A percentile compares a stretch with the other conserved stretches of the same genome.
These are phyloP conservation scores for Pigoraptor vietnamica DNA, from an alignment of 78 protist genomes.

Conservation along the genomic window DNA sequence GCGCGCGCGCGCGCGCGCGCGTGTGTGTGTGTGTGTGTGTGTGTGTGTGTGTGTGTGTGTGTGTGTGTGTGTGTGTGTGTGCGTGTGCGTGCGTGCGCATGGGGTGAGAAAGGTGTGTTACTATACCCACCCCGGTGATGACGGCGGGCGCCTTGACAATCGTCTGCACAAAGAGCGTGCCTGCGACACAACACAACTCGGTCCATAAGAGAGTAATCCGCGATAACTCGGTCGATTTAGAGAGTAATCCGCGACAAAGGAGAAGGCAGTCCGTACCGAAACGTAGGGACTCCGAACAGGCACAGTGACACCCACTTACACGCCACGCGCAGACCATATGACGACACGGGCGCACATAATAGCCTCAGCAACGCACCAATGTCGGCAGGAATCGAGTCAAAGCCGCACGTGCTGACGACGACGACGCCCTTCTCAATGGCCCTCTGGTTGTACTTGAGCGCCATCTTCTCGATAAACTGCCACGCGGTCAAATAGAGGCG, in stretches of 20 bases:
- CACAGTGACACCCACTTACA: neutral
- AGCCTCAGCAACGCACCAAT: neutral
- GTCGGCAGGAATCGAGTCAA: constrained; percentile 33
- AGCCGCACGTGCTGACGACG: constrained; percentile 21
- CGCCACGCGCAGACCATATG: neutral
- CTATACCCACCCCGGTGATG: neutral
- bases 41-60: too few relatives aligned
- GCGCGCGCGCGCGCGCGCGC: neutral
- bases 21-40: neutral
- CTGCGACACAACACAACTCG: too few relatives aligned
- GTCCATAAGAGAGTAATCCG: too few relatives aligned
- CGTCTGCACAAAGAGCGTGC: neutral
- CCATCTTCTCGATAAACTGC: constrained; percentile 11
- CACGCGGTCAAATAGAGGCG: neutral
- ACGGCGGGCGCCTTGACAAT: neutral
- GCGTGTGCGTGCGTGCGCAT: neutral
- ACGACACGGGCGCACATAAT: neutral
- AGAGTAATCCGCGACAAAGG: too few relatives aligned
- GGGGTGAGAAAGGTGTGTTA: too few relatives aligned
- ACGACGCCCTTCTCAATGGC: neutral
- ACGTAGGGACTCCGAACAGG: neutral
- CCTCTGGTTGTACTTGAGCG: constrained; percentile 1
- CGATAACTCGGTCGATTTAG: neutral
- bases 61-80: too few relatives aligned
- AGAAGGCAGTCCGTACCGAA: too few relatives aligned